Evolutionary conservation across 768 basidiomycete species (phyloP).

Genomic region (Piloderma croceum): DNA sequence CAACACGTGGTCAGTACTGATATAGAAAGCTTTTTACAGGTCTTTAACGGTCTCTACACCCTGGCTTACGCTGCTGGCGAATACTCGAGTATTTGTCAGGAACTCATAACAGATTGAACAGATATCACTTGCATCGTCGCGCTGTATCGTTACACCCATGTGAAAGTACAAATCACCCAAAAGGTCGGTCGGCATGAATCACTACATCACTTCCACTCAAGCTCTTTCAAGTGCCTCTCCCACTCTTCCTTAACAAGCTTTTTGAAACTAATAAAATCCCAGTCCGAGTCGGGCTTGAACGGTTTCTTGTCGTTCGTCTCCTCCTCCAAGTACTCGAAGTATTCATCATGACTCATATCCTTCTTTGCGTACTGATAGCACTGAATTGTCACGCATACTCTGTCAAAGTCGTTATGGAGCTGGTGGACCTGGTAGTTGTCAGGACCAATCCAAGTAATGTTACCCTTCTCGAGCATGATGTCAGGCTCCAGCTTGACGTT

Average conservation of each 20-base stretch:
- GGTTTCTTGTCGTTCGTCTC: conserved; percentile 6
- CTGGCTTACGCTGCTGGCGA: no score
- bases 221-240: conserved; percentile 9
- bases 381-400: conserved; percentile 13
- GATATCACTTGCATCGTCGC: no score
- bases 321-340: conserved; percentile 9
- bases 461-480: conserved; percentile 9
- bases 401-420: conserved; percentile 11
- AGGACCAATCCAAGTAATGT: conserved; percentile 15
- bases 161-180: no score
- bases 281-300: conserved; percentile 12
- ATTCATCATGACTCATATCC: conserved; percentile 10
- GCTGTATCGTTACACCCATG: no score
- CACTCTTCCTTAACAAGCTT: conserved; percentile 9
- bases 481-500: conserved; percentile 2
- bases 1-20: no score
- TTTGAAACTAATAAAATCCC: conserved; percentile 10
- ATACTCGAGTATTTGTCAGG: no score
- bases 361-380: conserved; percentile 10
- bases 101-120: no score
- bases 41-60: no score
- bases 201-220: no score
- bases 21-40: no score
- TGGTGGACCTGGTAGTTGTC: conserved; percentile 17
- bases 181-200: no score